Percentiles rank a stretch among this genome's conserved stretches.
Evolutionary conservation across 176 grass and related monocot species (phyloP).

Genomic region (Cymbopogon citratus): DNA sequence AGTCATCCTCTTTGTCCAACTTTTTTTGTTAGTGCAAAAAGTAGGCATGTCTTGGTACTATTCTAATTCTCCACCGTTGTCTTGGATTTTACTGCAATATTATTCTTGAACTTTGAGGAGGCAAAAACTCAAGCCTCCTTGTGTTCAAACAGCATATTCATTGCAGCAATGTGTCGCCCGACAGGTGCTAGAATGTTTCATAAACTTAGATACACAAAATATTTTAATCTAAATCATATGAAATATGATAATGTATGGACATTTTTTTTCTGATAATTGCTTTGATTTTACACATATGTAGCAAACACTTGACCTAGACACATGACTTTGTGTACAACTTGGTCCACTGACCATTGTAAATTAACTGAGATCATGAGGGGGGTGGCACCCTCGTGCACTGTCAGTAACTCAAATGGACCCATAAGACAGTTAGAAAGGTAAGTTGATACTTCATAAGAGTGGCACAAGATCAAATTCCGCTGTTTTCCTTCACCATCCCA

Average conservation of each 20-base stretch:
- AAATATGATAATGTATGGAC: constrained; percentile 7
- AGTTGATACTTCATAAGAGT: background rate
- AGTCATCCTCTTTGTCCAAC: constrained; percentile 38
- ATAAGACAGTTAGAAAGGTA: background rate
- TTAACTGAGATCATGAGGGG: background rate
- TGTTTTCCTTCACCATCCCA: background rate
- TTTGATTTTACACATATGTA: background rate
- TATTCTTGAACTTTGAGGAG: constrained; percentile 38
- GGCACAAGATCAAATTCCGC: background rate
- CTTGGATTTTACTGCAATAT: no score
- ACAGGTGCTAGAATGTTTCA: background rate
- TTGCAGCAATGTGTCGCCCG: constrained; percentile 20
- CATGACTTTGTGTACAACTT: background rate
- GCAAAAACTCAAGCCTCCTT: constrained; percentile 4
- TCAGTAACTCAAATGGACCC: background rate
- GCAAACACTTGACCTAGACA: background rate
- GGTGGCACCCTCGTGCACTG: background rate
- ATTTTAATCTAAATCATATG: constrained; percentile 2
- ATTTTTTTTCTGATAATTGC: background rate
- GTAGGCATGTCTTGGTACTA: constrained; percentile 42
- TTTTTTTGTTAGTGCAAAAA: constrained; percentile 48
- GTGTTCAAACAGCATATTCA: constrained; percentile 14
- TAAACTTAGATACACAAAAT: background rate
- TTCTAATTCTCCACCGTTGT: constrained; percentile 45
- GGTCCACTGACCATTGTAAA: background rate